Percentiles rank a stretch among this genome's conserved stretches.
Conservation (phyloP, 176 grass and related monocot species). For the Typha latifolia region DNA sequence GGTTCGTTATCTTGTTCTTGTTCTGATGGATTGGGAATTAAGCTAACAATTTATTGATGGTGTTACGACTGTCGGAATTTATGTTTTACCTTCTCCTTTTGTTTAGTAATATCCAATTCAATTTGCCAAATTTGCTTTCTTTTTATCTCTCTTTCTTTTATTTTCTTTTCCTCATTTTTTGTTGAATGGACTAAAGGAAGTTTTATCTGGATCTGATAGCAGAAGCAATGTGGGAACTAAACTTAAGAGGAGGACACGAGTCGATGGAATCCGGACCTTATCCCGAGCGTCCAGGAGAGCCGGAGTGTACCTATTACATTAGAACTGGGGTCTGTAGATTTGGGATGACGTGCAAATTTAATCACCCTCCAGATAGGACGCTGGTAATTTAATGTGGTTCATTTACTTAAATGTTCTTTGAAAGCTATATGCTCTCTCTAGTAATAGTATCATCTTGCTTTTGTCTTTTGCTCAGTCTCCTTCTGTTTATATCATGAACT, state of each 20-base stretch:
- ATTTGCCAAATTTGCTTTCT: not conserved
- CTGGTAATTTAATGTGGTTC: conserved; percentile 34
- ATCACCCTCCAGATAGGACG: conserved; percentile 67
- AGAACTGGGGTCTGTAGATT: conserved; percentile 79
- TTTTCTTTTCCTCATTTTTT: too few species aligned
- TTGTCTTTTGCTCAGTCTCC: not conserved
- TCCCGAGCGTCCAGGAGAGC: conserved; percentile 72
- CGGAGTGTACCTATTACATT: conserved; percentile 82
- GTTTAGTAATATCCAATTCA: not conserved
- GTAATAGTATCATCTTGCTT: not conserved
- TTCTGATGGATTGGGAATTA: too few species aligned
- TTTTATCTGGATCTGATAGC: conserved; percentile 22
- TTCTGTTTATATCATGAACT: not conserved
- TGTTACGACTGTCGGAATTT: too few species aligned
- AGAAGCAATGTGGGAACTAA: conserved; percentile 71
- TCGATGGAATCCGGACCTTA: conserved; percentile 46
- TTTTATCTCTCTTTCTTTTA: not conserved
- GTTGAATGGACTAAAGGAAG: not conserved
- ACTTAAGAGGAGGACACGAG: conserved; percentile 39
- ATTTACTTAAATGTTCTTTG: not conserved
- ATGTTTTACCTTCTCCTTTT: too few species aligned
- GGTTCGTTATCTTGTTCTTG: too few species aligned
- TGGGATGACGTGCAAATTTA: conserved; percentile 94
- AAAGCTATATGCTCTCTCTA: not conserved
- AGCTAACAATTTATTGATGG: too few species aligned